A percentile compares a stretch with the other conserved stretches of the same genome.
Evolutionary conservation across 306 rosid species (phyloP).

Genomic region (Glycine latifolia): DNA sequence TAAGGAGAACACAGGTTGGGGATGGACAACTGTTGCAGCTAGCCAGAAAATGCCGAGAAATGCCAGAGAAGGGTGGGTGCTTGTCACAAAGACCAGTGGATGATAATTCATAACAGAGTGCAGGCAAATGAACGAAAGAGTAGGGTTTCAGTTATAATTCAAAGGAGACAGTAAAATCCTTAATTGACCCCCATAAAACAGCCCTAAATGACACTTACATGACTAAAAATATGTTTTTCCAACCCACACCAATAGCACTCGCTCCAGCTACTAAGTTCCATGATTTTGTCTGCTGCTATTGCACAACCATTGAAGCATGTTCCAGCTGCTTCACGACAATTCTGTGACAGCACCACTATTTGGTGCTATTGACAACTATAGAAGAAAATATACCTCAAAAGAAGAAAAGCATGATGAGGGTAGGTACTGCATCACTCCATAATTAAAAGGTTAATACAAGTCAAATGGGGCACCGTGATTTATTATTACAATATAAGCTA

Average conservation of each 20-base stretch:
- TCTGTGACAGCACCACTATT: neutral
- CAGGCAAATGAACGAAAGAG: neutral
- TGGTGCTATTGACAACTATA: neutral
- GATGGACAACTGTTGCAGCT: neutral
- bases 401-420: constrained; percentile 23
- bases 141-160: no score
- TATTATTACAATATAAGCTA: neutral
- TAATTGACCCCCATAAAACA: neutral
- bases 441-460: neutral
- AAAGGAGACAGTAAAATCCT: neutral
- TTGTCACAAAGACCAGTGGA: neutral
- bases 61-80: neutral
- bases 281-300: neutral
- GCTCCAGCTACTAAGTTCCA: neutral
- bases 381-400: constrained; percentile 9
- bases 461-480: neutral
- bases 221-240: neutral
- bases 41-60: neutral
- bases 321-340: neutral
- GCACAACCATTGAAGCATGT: neutral
- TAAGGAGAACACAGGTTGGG: neutral
- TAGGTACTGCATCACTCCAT: neutral
- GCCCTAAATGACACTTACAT: neutral
- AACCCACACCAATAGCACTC: neutral
- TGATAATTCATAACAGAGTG: neutral